Percentiles rank a stretch among this genome's conserved stretches.
Evolutionary conservation across 306 rosid species (phyloP).

Genomic region (Vigna reflexopilosa): DNA sequence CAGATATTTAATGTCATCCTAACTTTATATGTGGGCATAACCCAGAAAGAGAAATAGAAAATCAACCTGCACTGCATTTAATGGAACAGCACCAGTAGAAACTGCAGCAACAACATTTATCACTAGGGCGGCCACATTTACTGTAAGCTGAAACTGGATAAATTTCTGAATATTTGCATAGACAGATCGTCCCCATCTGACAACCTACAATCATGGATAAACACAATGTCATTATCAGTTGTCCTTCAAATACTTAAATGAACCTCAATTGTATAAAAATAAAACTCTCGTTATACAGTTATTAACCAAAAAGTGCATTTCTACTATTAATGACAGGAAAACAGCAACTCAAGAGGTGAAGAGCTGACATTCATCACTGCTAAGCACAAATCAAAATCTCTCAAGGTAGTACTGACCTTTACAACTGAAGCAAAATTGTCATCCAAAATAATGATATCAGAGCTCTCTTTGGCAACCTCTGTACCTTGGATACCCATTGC

Average conservation of each 20-base stretch:
- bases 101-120: slow-evolving; percentile 92
- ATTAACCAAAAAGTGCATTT: slow-evolving; percentile 15
- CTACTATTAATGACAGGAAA: slow-evolving; percentile 15
- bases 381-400: slow-evolving; percentile 1
- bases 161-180: slow-evolving; percentile 99
- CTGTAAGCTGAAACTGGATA: slow-evolving; percentile 99
- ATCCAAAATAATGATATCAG: slow-evolving; percentile 92
- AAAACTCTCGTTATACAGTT: slow-evolving; percentile 13
- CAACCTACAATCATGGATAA: slow-evolving; percentile 67
- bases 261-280: not conserved
- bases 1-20: slow-evolving; percentile 29
- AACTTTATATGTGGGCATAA: slow-evolving; percentile 10
- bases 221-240: slow-evolving; percentile 2
- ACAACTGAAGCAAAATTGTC: slow-evolving; percentile 91
- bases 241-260: slow-evolving; percentile 3
- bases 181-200: slow-evolving; percentile 98
- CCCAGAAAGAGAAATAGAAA: slow-evolving; percentile 34
- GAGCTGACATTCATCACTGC: slow-evolving; percentile 8
- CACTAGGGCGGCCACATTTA: slow-evolving; percentile 94
- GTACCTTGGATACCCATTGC: slow-evolving; percentile 96
- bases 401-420: slow-evolving; percentile 56
- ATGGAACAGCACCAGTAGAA: slow-evolving; percentile 90
- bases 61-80: slow-evolving; percentile 95
- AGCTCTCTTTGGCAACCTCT: slow-evolving; percentile 96
- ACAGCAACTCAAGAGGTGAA: slow-evolving; percentile 20